Conservation (phyloP, 2,329 filamentous ascomycete genomes). For the Colletotrichum cereale region DNA sequence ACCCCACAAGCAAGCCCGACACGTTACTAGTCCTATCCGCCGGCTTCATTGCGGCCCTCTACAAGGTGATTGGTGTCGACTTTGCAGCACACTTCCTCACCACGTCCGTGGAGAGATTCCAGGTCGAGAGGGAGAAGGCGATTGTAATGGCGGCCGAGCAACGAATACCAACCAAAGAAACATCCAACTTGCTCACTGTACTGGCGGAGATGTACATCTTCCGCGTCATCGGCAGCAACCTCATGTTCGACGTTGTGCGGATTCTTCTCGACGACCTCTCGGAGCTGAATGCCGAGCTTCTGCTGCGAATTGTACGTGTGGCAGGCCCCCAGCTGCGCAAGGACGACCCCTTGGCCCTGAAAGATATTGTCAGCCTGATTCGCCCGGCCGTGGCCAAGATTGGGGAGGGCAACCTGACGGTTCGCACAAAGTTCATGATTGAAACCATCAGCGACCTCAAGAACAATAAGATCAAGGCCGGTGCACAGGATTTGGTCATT, state of each 20-base stretch:
- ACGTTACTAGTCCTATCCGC: slow-evolving; percentile 92
- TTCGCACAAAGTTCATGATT: slow-evolving; percentile 96
- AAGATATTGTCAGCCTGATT: slow-evolving; percentile 86
- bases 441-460: slow-evolving; percentile 95
- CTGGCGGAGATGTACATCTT: slow-evolving; percentile 93
- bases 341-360: slow-evolving; percentile 89
- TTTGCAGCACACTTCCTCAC: slow-evolving; percentile 91
- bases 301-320: slow-evolving; percentile 85
- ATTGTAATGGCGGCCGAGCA: slow-evolving; percentile 49
- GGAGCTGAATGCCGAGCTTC: slow-evolving; percentile 88
- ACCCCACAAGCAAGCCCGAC: slow-evolving; percentile 82
- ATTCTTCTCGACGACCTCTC: slow-evolving; percentile 80
- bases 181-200: slow-evolving; percentile 83
- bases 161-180: slow-evolving; percentile 64
- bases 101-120: slow-evolving; percentile 80
- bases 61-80: slow-evolving; percentile 88
- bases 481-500: slow-evolving; percentile 76
- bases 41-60: slow-evolving; percentile 88
- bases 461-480: slow-evolving; percentile 89
- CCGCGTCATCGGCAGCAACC: slow-evolving; percentile 82
- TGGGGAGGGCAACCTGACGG: slow-evolving; percentile 79
- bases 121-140: slow-evolving; percentile 69
- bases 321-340: slow-evolving; percentile 86
- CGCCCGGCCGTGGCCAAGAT: slow-evolving; percentile 77
- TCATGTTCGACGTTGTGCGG: slow-evolving; percentile 93